These are phyloP conservation scores for Drosera capensis DNA, from an alignment of 148 eudicot genomes.

Conservation along the genomic window DNA sequence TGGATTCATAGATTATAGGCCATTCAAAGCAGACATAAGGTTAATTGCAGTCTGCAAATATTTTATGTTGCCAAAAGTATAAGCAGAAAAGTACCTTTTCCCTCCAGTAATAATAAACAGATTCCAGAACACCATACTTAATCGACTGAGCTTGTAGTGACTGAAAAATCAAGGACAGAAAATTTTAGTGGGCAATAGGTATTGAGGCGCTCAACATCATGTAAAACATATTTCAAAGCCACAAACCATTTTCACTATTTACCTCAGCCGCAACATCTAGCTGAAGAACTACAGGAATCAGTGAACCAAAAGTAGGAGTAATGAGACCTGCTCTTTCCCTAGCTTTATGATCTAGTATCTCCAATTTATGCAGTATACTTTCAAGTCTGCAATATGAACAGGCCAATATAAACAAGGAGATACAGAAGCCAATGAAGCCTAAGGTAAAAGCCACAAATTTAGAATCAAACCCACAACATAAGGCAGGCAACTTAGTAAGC, in stretches of 20 bases:
- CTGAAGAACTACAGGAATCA: slow-evolving; percentile 66
- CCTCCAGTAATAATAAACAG: slow-evolving; percentile 77
- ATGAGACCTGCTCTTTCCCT: slow-evolving; percentile 93
- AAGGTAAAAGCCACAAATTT: neutral
- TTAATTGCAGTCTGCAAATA: too few species aligned
- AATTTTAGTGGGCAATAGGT: neutral
- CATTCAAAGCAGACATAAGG: too few species aligned
- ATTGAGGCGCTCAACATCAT: neutral
- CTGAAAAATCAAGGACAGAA: slow-evolving; percentile 22
- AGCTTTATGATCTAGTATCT: slow-evolving; percentile 80
- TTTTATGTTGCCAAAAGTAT: neutral
- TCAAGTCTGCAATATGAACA: slow-evolving; percentile 50
- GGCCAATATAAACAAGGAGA: slow-evolving; percentile 6
- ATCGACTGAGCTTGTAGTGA: slow-evolving; percentile 53
- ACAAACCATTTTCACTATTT: slow-evolving; percentile 1
- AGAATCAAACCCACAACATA: too few species aligned
- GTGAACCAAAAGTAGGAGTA: slow-evolving; percentile 66
- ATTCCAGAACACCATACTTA: slow-evolving; percentile 49
- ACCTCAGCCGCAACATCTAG: slow-evolving; percentile 81
- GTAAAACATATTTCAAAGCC: neutral
- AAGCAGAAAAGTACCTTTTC: slow-evolving; percentile 71
- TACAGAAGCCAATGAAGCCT: slow-evolving; percentile 2
- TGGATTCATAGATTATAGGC: too few species aligned
- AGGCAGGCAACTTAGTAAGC: too few species aligned
- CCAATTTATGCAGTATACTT: slow-evolving; percentile 58